Percentiles rank a stretch among this genome's conserved stretches.
These are phyloP conservation scores for Monilinia aucupariae DNA, from an alignment of 2,329 filamentous ascomycete genomes.

Conservation along the genomic window DNA sequence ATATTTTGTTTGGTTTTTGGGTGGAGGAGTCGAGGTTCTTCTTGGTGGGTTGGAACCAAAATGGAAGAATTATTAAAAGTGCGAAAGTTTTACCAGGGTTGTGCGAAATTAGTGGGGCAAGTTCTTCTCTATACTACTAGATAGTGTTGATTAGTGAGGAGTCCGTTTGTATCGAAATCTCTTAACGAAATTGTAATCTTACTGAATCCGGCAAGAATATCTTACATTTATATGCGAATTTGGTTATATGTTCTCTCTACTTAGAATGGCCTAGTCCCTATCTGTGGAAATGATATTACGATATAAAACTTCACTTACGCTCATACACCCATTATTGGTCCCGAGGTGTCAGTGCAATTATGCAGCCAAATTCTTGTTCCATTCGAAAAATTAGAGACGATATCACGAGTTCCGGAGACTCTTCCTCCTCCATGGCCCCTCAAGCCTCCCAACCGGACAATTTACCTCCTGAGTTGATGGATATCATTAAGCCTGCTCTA, in stretches of 20 bases:
- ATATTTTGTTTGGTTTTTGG: constrained; percentile 10
- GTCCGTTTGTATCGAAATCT: constrained; percentile 1
- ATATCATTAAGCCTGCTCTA: constrained; percentile 47
- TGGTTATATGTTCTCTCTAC: too few relatives aligned
- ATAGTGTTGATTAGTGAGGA: neutral
- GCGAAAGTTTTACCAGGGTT: constrained; percentile 14
- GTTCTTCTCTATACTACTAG: neutral
- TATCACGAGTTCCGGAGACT: constrained; percentile 21
- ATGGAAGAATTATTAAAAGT: constrained; percentile 14
- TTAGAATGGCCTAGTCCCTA: too few relatives aligned
- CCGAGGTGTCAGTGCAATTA: constrained; percentile 5
- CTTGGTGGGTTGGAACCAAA: constrained; percentile 12
- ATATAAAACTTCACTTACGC: constrained; percentile 1
- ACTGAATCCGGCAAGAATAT: too few relatives aligned
- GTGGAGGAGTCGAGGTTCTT: constrained; percentile 12
- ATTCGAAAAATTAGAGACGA: constrained; percentile 29
- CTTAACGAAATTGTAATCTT: neutral
- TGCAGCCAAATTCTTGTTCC: constrained; percentile 29
- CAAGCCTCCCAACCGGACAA: constrained; percentile 13
- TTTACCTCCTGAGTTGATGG: constrained; percentile 41
- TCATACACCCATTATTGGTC: too few relatives aligned
- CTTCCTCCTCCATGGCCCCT: neutral
- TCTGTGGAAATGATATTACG: neutral
- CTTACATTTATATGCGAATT: neutral
- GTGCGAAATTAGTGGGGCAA: constrained; percentile 14